Evolutionary conservation across 495 filamentous ascomycete species (phyloP), one percentile per base, ranked within the genome.

Genomic region (Penicillium crystallinum): DNA sequence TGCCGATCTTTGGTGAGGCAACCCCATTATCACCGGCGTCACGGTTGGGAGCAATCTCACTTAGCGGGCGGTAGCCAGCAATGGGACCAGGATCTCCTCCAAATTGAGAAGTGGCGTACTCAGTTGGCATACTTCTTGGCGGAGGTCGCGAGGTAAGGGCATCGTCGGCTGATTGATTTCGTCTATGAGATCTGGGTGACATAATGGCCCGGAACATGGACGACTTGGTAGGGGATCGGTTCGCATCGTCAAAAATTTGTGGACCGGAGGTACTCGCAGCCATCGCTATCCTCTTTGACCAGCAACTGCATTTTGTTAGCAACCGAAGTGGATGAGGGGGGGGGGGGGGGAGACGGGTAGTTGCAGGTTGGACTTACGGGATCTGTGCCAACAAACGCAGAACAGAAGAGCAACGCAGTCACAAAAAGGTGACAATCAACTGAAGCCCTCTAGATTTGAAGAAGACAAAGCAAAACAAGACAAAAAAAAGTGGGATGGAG

Each of bases 181-280:
- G 64, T 40, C 65, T 68, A 48, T 77, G 74, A 25, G 59, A 44
- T 52, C 65, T 73, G 36, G 74, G 64, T 15, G 68, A 65, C 56
- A 76, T 62, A n/a, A 79, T 71, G 40, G 71, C 65, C 42, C 71
- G 69, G 31, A 79, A 63, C 21, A 74, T 71, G 12, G 76, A 78
- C 14, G 71, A 52, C 48, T 67, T 73, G 44, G 64, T 53, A 8
- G 70, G 65, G 14, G 59, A 43, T 47, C 72, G 69, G 44, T 54
- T 65, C 36, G 71, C 59, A 63, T 76, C 73, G 41, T 76, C 73
- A 48, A 76, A 76, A 54, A 76, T 76, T 51, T 64, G 61, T n/a
- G 73, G 72, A 42, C 57, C 59, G 41, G 68, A 60, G 31, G 58
- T 58, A 59, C 42, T 68, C 44, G 63, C 53, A 51, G 69, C 65